These are phyloP conservation scores for Yamadazyma tumulicola DNA, from an alignment of 805 yeast genomes.

Conservation along the genomic window DNA sequence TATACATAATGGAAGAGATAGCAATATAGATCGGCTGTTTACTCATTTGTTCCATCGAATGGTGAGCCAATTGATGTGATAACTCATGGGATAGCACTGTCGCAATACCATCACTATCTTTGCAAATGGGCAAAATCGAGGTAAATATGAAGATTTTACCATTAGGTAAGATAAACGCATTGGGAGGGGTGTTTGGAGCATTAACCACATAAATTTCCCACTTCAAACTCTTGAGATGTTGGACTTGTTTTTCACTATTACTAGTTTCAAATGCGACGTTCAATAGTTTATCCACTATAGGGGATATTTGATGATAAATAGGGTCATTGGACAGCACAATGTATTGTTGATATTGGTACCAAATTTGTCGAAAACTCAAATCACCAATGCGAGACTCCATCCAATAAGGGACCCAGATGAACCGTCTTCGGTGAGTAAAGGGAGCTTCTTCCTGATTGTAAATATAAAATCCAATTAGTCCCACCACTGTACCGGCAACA, in stretches of 20 bases:
- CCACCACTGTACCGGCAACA: constrained; percentile 31
- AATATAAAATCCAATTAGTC: constrained; percentile 21
- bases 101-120: constrained; percentile 88
- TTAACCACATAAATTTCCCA: constrained; percentile 80
- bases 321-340: constrained; percentile 68
- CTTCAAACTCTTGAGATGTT: constrained; percentile 37
- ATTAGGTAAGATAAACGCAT: constrained; percentile 94
- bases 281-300: constrained; percentile 63
- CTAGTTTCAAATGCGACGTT: constrained; percentile 46
- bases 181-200: constrained; percentile 74
- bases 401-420: constrained; percentile 68
- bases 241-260: constrained; percentile 30
- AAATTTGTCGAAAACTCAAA: constrained; percentile 56
- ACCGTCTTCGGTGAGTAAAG: constrained; percentile 65
- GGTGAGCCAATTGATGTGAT: constrained; percentile 92
- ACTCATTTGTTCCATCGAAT: constrained; percentile 79
- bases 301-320: constrained; percentile 48
- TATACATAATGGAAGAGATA: constrained; percentile 49
- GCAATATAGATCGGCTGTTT: constrained; percentile 67
- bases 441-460: constrained; percentile 73
- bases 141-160: constrained; percentile 92
- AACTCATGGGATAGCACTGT: constrained; percentile 91
- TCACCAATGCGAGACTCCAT: constrained; percentile 63
- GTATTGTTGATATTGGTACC: constrained; percentile 48
- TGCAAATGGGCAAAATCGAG: constrained; percentile 72